These are phyloP conservation scores for Cynanchum wilfordii DNA, from an alignment of 257 asterid species.

Conservation along the genomic window DNA sequence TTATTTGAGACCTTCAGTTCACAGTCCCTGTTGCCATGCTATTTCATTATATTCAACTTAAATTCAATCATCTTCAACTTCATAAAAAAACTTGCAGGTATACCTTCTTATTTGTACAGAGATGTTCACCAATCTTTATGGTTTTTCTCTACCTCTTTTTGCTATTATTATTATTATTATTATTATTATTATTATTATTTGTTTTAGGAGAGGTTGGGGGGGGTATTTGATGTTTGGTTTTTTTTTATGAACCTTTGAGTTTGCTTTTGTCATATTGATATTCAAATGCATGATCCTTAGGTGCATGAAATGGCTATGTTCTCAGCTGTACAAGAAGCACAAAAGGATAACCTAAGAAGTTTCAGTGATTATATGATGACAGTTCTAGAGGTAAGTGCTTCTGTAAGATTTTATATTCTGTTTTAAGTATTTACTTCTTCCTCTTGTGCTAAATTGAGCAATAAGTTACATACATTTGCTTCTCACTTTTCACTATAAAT, in stretches of 20 bases:
- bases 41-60: neutral
- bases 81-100: neutral
- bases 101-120: neutral
- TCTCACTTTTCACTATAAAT: neutral
- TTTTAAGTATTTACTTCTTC: neutral
- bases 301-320: constrained; percentile 98
- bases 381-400: constrained; percentile 69
- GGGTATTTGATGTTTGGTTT: neutral
- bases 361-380: constrained; percentile 92
- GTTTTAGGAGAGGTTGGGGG: neutral
- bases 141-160: neutral
- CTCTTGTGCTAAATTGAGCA: neutral
- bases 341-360: constrained; percentile 83
- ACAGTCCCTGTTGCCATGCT: neutral
- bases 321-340: constrained; percentile 95
- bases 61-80: neutral
- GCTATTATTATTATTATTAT: too few species aligned
- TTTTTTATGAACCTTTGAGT: constrained; percentile 4
- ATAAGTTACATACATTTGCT: neutral
- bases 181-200: neutral
- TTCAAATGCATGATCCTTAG: constrained; percentile 39
- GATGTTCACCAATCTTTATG: neutral
- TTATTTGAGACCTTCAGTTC: neutral
- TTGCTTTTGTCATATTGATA: constrained; percentile 9
- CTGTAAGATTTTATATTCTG: constrained; percentile 2